Percentiles rank a stretch among this genome's conserved stretches.
These are phyloP conservation scores for Pseudocercospora crystallina DNA, from an alignment of 2,329 filamentous ascomycete genomes.

Conservation along the genomic window DNA sequence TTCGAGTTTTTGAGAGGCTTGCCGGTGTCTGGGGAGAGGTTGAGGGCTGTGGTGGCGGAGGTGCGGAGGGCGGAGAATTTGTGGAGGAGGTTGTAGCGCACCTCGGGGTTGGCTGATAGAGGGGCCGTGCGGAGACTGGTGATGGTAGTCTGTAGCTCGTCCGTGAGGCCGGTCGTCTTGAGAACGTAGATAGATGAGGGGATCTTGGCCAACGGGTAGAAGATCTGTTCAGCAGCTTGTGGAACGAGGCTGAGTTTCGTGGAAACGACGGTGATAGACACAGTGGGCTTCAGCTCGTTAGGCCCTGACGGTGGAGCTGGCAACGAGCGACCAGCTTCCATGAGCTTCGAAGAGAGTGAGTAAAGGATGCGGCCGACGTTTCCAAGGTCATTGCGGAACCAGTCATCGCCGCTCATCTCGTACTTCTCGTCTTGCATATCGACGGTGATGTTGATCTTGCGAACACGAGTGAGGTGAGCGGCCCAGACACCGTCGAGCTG, in stretches of 20 bases:
- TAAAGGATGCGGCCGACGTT: not conserved
- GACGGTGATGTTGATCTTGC: not conserved
- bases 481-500: not conserved
- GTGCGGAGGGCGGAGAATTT: not conserved
- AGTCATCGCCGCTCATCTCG: not conserved
- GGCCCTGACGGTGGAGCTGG: not conserved
- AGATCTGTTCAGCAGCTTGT: not conserved
- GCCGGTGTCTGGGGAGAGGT: not conserved
- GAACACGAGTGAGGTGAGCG: not conserved
- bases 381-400: not conserved
- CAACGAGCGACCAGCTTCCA: not conserved
- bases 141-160: not conserved
- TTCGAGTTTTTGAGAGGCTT: not conserved
- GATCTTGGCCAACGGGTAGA: constrained; percentile 1
- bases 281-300: not conserved
- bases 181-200: not conserved
- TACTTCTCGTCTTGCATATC: no score
- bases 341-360: not conserved
- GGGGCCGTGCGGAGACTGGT: no score
- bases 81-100: not conserved
- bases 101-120: not conserved
- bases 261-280: not conserved
- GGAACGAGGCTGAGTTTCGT: not conserved
- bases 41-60: not conserved
- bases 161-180: not conserved